These are phyloP conservation scores for Malus sieversii DNA, from an alignment of 306 rosid species.

Conservation along the genomic window DNA sequence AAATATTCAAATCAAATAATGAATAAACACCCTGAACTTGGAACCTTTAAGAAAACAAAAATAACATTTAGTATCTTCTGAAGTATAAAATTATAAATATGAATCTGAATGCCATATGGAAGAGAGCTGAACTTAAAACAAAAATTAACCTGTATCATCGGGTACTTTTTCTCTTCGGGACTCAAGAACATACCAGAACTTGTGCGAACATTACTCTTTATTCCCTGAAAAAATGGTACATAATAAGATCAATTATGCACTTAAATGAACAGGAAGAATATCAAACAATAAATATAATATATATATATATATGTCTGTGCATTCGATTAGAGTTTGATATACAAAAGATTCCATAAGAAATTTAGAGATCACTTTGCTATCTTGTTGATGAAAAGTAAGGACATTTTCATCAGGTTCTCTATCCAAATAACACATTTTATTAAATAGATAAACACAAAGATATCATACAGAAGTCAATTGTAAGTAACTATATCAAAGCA, in stretches of 20 bases:
- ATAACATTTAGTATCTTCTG: not conserved
- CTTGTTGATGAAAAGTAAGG: not conserved
- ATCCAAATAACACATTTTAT: not conserved
- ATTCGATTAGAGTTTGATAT: not conserved
- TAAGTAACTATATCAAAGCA: not conserved
- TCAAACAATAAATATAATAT: no score
- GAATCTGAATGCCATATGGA: not conserved
- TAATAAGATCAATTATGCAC: not conserved
- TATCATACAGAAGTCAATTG: not conserved
- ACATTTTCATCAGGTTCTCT: not conserved
- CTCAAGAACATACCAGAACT: constrained; percentile 94
- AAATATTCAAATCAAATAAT: not conserved
- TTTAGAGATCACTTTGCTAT: not conserved
- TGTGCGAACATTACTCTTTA: constrained; percentile 82
- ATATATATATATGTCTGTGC: no score
- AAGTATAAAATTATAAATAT: not conserved
- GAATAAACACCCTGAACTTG: not conserved
- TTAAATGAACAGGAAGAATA: not conserved
- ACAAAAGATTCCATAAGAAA: not conserved
- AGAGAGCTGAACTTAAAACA: constrained; percentile 2
- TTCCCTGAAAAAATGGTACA: constrained; percentile 49
- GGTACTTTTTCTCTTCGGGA: constrained; percentile 58
- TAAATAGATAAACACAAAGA: not conserved
- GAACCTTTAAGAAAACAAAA: not conserved
- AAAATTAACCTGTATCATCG: constrained; percentile 62